These are phyloP conservation scores for Pseudisothecium myosuroides DNA, from an alignment of 225 moss, liverwort and hornwort genomes.

Conservation along the genomic window DNA sequence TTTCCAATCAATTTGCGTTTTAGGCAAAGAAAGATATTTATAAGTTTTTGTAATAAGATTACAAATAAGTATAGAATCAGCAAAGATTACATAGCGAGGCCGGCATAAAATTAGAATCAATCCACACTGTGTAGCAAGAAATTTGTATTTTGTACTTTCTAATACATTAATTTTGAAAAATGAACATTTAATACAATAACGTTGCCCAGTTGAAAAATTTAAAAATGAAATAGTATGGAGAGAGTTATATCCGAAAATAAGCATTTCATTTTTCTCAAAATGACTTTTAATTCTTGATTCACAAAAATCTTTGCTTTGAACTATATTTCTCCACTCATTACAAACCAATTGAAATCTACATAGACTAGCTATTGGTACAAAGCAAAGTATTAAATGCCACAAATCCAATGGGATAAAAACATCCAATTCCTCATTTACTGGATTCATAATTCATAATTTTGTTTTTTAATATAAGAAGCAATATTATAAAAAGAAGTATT, in stretches of 20 bases:
- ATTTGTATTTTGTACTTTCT: not conserved
- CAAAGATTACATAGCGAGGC: not conserved
- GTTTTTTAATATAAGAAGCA: too few species aligned
- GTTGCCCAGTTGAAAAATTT: not conserved
- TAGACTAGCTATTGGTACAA: not conserved
- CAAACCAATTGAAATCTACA: constrained; percentile 9
- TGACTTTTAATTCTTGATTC: not conserved
- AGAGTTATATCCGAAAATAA: not conserved
- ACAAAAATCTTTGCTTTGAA: not conserved
- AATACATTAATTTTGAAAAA: not conserved
- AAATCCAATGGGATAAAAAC: not conserved
- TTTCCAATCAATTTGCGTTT: constrained; percentile 10
- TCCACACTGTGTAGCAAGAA: not conserved
- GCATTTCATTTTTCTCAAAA: not conserved
- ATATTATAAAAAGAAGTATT: accelerated
- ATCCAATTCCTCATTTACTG: not conserved
- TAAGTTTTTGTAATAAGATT: not conserved
- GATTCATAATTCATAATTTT: not conserved
- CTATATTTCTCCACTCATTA: not conserved
- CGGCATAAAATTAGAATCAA: not conserved
- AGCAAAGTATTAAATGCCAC: not conserved
- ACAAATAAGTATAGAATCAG: not conserved
- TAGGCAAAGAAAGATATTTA: constrained; percentile 1
- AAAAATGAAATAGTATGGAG: not conserved
- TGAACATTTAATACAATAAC: not conserved